Base-by-base conservation (phyloP, 768 basidiomycete species). In the Postia placenta region DNA sequence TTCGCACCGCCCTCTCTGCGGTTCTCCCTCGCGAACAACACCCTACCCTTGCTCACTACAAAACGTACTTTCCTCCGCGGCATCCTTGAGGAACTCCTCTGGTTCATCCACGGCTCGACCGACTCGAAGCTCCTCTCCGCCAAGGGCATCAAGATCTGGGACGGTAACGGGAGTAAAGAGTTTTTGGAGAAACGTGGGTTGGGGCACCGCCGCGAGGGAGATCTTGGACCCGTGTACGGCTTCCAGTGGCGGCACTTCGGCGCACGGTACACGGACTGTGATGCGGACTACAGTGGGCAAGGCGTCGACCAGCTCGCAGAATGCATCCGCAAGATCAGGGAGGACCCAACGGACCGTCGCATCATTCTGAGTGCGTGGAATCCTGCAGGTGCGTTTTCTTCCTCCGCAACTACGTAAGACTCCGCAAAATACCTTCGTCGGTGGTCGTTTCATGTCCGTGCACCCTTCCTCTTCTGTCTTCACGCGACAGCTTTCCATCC, bases 301-400 rank as follows among this genome's bases (percentile, higher is more conserved):
- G 91, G 94, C 22, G 92, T 92, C 37, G 95, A 99, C 69, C 95
- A 99, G 71, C 72, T 98, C 40, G 68, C 74, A 43, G 89, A 95
- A 60, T 90, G 90, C 58, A 89, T 98, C 36, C 70, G 76, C 55
- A 96, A 96, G 71, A 97, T 98, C 67, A 90, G 81, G 69, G 76
- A 92, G 55, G 82, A 91, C 59, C 96, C 94, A 1, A 95, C 89
- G 1, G 93, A 98, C 71, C 75, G 95, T 27, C 74, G 95, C 20
- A 97, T 99, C 56, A 90, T 98, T 35, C 68, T 98, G 37, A 92
- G 87, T 60, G 95, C 96, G 19, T 99, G 96, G 96, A 99, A 98
- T 62, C 95, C 95, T 0, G 90, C 86, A 64, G 96, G 96, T 93
- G 54, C 50, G 78, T 33, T 43, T 6, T 45, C 9, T 35, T 33